Base-by-base conservation (phyloP, 2,329 filamentous ascomycete species). In the Claviceps sp. region DNA sequence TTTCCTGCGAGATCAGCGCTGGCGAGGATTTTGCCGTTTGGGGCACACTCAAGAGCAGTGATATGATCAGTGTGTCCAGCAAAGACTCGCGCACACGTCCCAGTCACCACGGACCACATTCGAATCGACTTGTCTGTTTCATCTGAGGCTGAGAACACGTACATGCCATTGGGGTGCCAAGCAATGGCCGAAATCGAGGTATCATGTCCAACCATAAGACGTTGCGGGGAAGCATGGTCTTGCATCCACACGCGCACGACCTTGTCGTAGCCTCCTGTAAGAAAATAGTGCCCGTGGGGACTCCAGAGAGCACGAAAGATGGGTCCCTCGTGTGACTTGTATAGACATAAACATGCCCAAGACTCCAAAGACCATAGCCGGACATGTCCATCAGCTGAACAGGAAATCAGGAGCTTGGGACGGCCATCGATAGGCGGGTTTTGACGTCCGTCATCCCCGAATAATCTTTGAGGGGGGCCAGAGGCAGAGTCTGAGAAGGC, bases 51-150 rank as follows among this genome's bases (percentile, higher is more conserved):
- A 26, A 97, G 71, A 0, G 88, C 80, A 14, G 85, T 94, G 63
- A 97, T 83, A 61, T 88, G 88, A 48, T 93, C 88, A 0, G 82
- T 85, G 63, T 98, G 93, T 1, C 93, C 93, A 0, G 87, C 89
- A 64, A 97, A 95, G 61, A 97, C 81, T 26, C 93, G 85, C 5
- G 96, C 87, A 38, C 89, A 88, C 55, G 84, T 83, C 29, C 93
- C 93, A 8, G 85, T 91, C 11, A 82, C 78, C n/a, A 96, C 80
- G 9, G 89, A 84, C 93, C 93, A 98, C 91, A 98, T 97, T 34
- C 93, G 84, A 37, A 97, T 87, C 0, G 89, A 93, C 66, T 91
- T 91, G 67, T 98, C 81, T 6, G 75, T 79, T 62, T 83, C 90
- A 58, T 86, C 86, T 13, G 88, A 94, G 3, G 86, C 89, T 0